Evolutionary conservation across 2,329 filamentous ascomycete genomes (phyloP).

Genomic region (Fusarium vanettenii): DNA sequence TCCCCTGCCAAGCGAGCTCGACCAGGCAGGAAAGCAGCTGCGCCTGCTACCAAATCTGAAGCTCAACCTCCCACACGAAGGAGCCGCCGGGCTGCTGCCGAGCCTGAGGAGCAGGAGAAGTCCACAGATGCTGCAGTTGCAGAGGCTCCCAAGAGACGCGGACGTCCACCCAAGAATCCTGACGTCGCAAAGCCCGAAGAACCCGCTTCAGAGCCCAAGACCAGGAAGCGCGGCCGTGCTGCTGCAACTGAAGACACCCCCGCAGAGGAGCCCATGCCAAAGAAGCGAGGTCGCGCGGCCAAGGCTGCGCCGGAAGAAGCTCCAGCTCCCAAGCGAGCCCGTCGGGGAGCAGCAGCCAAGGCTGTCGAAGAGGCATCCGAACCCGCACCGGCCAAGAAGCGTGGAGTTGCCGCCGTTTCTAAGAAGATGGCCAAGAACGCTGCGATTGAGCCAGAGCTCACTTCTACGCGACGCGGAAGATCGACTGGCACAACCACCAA

Average conservation of each 20-base stretch:
- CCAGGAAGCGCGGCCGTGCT: constrained; percentile 34
- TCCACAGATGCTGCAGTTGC: not conserved
- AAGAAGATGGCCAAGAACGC: constrained; percentile 11
- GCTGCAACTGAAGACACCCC: constrained; percentile 2
- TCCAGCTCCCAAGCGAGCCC: constrained; percentile 3
- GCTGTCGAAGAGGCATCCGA: constrained; percentile 3
- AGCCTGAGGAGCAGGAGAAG: constrained; percentile 9
- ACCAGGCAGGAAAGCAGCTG: constrained; percentile 22
- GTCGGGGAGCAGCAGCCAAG: constrained; percentile 20
- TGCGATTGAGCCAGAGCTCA: constrained; percentile 7
- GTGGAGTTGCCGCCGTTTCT: constrained; percentile 10
- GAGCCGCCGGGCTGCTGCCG: constrained; percentile 20
- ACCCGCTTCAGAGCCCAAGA: constrained; percentile 8
- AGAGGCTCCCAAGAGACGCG: constrained; percentile 33
- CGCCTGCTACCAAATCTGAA: constrained; percentile 1
- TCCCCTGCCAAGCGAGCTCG: constrained; percentile 38
- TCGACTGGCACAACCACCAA: not conserved
- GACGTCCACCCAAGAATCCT: constrained; percentile 31
- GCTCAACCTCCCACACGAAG: constrained; percentile 11
- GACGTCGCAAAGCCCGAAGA: not conserved
- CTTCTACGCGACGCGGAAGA: constrained; percentile 26
- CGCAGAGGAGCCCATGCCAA: constrained; percentile 14
- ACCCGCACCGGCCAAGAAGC: constrained; percentile 21
- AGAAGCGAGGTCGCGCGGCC: constrained; percentile 23
- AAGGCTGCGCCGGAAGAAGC: constrained; percentile 15